Percentiles rank a stretch among this genome's conserved stretches.
Evolutionary conservation across 2,329 filamentous ascomycete genomes (phyloP).

Genomic region (Talaromyces piceae): DNA sequence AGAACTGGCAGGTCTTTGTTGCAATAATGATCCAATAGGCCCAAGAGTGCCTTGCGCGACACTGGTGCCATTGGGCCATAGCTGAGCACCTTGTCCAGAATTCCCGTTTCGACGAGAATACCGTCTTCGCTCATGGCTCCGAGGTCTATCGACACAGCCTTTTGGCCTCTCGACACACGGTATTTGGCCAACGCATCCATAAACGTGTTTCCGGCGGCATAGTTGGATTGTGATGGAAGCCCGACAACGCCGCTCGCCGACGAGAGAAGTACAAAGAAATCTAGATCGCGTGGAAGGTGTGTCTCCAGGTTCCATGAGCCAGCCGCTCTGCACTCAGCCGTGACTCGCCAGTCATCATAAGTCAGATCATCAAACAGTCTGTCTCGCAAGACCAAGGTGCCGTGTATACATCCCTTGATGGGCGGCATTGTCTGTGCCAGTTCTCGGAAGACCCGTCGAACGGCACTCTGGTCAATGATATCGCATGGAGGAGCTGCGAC

Average conservation of each 20-base stretch:
- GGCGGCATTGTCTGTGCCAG: constrained; percentile 15
- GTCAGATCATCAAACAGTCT: constrained; percentile 22
- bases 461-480: neutral
- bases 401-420: constrained; percentile 22
- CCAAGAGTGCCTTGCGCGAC: constrained; percentile 1
- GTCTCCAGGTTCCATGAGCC: constrained; percentile 21
- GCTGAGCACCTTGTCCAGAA: constrained; percentile 1
- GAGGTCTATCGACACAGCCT: constrained; percentile 4
- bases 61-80: neutral
- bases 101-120: constrained; percentile 1
- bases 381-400: constrained; percentile 17
- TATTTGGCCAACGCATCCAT: constrained; percentile 17
- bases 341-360: constrained; percentile 20
- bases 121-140: constrained; percentile 3
- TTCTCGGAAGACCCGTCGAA: constrained; percentile 6
- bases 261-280: constrained; percentile 36
- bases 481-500: neutral
- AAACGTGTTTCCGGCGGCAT: constrained; percentile 28
- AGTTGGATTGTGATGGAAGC: constrained; percentile 21
- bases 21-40: constrained; percentile 5
- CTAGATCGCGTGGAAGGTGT: constrained; percentile 19
- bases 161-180: constrained; percentile 1
- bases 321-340: constrained; percentile 23
- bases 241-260: constrained; percentile 26
- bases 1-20: neutral